These are phyloP conservation scores for Naganishia vaughanmartiniae DNA, from an alignment of 768 basidiomycete species.

Conservation along the genomic window DNA sequence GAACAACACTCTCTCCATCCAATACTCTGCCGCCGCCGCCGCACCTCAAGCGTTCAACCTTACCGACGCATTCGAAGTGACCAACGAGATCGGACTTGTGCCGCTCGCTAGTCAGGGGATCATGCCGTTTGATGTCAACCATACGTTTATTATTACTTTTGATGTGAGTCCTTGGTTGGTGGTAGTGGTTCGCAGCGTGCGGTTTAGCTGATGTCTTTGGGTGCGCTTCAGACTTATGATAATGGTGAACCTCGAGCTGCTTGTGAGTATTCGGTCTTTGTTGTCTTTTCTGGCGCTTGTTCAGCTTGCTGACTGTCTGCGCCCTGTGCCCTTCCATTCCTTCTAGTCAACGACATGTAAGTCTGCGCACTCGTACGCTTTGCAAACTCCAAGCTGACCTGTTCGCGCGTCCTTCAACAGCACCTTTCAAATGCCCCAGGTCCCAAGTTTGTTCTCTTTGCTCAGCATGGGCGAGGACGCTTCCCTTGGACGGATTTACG, in stretches of 20 bases:
- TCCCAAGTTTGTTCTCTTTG: constrained; percentile 73
- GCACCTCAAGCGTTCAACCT: constrained; percentile 60
- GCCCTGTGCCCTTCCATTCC: not conserved
- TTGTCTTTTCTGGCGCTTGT: not conserved
- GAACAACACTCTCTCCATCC: constrained; percentile 79
- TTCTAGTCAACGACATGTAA: constrained; percentile 40
- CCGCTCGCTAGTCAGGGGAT: constrained; percentile 60
- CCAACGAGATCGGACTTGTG: constrained; percentile 67
- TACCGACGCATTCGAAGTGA: constrained; percentile 54
- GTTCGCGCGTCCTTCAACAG: constrained; percentile 62
- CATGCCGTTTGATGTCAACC: constrained; percentile 58
- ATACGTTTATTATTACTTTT: constrained; percentile 72
- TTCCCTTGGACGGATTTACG: constrained; percentile 68
- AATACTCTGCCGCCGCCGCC: constrained; percentile 63
- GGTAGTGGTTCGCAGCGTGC: not conserved
- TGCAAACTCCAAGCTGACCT: not conserved
- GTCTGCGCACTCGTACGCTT: not conserved
- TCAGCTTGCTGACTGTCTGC: not conserved
- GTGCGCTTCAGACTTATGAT: constrained; percentile 58
- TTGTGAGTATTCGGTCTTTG: constrained; percentile 37
- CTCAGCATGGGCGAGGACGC: constrained; percentile 66
- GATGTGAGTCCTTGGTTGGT: constrained; percentile 52
- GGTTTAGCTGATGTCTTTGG: not conserved
- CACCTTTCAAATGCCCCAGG: constrained; percentile 56
- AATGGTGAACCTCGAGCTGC: constrained; percentile 51